Evolutionary conservation across 768 basidiomycete genomes (phyloP).

Genomic region (Tulasnella sp.): DNA sequence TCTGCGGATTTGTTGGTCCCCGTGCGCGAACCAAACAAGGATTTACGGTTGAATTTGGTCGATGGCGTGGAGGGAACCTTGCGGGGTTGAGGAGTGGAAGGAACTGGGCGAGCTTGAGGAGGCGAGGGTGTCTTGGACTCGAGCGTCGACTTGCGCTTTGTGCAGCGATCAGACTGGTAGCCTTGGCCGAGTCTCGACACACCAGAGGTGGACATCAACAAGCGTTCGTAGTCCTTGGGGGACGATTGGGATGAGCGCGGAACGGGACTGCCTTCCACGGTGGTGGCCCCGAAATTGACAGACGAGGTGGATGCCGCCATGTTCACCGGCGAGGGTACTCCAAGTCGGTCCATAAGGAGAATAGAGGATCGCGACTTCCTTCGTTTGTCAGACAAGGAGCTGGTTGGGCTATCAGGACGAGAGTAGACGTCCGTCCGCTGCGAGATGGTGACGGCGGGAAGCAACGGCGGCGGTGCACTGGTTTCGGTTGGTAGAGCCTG

Average conservation of each 20-base stretch:
- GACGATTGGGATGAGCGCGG: background rate
- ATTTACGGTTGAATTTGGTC: background rate
- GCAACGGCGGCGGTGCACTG: constrained; percentile 51
- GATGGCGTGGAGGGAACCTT: background rate
- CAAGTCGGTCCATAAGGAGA: background rate
- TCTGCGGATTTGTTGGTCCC: background rate
- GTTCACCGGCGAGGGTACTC: background rate
- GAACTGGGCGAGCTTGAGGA: background rate
- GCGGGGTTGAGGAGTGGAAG: background rate
- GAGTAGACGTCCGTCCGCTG: background rate
- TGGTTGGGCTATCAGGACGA: constrained; percentile 3
- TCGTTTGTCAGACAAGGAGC: background rate
- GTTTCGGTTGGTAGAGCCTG: constrained; percentile 41
- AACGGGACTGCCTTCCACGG: background rate
- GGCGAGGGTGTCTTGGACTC: background rate
- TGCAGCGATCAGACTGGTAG: constrained; percentile 53
- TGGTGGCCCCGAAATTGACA: background rate
- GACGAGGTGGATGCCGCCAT: constrained; percentile 5
- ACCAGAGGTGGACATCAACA: constrained; percentile 75
- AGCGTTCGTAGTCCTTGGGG: constrained; percentile 55
- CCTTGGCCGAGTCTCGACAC: constrained; percentile 77
- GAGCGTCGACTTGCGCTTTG: background rate
- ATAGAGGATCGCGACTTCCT: constrained; percentile 33
- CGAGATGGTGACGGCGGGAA: constrained; percentile 63
- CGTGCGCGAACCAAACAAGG: background rate